Conservation (phyloP, 1,284 basidiomycete genomes). For the Ustilago xerochloae region DNA sequence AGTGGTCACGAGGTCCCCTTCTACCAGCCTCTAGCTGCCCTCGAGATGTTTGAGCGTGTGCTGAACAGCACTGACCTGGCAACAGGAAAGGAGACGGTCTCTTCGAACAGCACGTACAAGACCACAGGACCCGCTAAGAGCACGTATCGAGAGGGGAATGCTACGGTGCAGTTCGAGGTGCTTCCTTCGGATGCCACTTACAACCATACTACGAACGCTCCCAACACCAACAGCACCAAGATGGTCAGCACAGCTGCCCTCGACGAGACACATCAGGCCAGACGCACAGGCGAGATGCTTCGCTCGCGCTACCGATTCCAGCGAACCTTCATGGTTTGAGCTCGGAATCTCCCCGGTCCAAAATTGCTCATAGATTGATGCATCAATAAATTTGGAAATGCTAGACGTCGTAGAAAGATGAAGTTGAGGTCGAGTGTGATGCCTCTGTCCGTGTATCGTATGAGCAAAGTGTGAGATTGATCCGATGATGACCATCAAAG, state of each 20-base stretch:
- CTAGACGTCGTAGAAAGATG: neutral
- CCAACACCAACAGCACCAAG: conserved; percentile 10
- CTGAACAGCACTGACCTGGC: conserved; percentile 45
- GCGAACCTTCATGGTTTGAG: conserved; percentile 21
- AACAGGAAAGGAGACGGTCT: conserved; percentile 29
- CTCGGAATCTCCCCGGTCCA: neutral
- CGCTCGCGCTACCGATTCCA: conserved; percentile 28
- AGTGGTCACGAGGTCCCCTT: conserved; percentile 58
- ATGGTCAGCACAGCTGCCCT: neutral
- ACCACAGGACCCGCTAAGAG: conserved; percentile 31
- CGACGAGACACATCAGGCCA: neutral
- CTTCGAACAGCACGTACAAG: conserved; percentile 19
- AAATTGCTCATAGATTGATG: too few relatives aligned
- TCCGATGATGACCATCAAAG: too few relatives aligned
- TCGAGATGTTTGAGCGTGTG: conserved; percentile 48
- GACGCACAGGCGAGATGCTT: conserved; percentile 20
- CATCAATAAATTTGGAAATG: neutral
- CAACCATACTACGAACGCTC: conserved; percentile 38
- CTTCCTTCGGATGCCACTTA: conserved; percentile 34
- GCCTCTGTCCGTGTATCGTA: too few relatives aligned
- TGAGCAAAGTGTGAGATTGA: too few relatives aligned
- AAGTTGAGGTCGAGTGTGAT: too few relatives aligned
- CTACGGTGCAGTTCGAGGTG: conserved; percentile 39
- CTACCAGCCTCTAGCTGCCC: conserved; percentile 52
- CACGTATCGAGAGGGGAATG: conserved; percentile 40